A percentile compares a stretch with the other conserved stretches of the same genome.
Conservation (phyloP, 495 filamentous ascomycete species). For the Ascodesmis nigricans region DNA sequence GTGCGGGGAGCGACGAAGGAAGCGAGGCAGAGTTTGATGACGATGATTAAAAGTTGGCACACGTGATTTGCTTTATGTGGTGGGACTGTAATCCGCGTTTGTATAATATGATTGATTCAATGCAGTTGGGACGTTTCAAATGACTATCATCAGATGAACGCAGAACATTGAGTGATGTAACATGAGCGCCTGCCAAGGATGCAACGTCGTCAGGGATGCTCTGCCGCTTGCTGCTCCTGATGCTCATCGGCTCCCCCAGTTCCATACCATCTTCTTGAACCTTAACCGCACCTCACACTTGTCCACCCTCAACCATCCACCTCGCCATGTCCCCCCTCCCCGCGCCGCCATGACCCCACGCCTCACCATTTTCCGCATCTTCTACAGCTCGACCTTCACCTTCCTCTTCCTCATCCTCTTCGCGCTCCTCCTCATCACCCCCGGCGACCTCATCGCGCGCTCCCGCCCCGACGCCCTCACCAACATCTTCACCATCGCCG, state of each 20-base stretch:
- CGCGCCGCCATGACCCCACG: constrained; percentile 8
- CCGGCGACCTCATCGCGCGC: constrained; percentile 52
- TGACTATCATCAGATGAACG: no score
- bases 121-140: no score
- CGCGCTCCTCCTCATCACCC: constrained; percentile 55
- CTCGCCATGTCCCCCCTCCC: background rate
- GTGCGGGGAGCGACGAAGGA: constrained; percentile 18
- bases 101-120: no score
- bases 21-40: no score
- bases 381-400: constrained; percentile 63
- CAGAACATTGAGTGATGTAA: no score
- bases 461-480: constrained; percentile 33
- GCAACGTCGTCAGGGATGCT: background rate
- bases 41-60: no score
- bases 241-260: no score
- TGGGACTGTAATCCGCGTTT: no score
- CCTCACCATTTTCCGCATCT: constrained; percentile 40
- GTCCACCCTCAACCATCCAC: constrained; percentile 1
- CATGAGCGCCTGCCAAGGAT: no score
- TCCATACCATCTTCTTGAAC: no score
- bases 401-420: constrained; percentile 51
- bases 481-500: constrained; percentile 67
- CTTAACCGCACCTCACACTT: background rate
- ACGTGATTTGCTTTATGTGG: no score
- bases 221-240: background rate